phyloP scores from a whole-genome alignment of 495 filamentous ascomycete genomes.

The Aspergillus coremiiformis region DNA sequence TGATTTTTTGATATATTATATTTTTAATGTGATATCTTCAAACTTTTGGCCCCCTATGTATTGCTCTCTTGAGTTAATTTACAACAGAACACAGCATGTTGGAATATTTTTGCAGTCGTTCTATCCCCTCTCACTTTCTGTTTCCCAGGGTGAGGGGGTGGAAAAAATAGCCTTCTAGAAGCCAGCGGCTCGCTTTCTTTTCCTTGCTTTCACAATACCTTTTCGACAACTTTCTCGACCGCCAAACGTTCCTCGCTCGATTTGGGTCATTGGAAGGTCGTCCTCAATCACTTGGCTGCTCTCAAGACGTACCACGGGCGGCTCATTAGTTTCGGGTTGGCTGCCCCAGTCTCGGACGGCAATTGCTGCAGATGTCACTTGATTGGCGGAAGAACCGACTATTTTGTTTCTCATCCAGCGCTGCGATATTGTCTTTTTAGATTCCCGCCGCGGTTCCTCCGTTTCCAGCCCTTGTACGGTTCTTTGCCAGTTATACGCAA shows the following conservation, averaged over 20 bases:
- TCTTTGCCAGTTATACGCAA: conserved; percentile 33
- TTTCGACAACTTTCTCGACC: conserved; percentile 27
- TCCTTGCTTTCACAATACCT: conserved; percentile 23
- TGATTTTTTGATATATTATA: no score
- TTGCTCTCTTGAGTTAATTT: no score
- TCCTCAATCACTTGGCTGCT: conserved; percentile 36
- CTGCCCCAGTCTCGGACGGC: conserved; percentile 28
- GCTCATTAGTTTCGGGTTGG: conserved; percentile 27
- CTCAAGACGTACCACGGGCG: conserved; percentile 12
- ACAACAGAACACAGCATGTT: no score
- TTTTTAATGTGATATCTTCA: no score
- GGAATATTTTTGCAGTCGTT: no score
- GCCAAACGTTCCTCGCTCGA: conserved; percentile 36
- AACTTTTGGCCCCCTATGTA: no score
- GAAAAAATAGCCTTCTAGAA: conserved; percentile 22
- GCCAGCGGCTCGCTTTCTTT: conserved; percentile 37
- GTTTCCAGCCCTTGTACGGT: conserved; percentile 17
- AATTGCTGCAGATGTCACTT: conserved; percentile 21
- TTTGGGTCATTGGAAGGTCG: conserved; percentile 36
- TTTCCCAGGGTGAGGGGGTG: no score
- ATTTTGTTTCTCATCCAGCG: conserved; percentile 21
- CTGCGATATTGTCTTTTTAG: conserved; percentile 16
- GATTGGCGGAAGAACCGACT: conserved; percentile 13
- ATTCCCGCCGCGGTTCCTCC: conserved; percentile 16
- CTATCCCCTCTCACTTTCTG: no score